These are phyloP conservation scores for Dissophora globulifera DNA, from an alignment of 192 early-diverging fungal genomes.

Conservation along the genomic window DNA sequence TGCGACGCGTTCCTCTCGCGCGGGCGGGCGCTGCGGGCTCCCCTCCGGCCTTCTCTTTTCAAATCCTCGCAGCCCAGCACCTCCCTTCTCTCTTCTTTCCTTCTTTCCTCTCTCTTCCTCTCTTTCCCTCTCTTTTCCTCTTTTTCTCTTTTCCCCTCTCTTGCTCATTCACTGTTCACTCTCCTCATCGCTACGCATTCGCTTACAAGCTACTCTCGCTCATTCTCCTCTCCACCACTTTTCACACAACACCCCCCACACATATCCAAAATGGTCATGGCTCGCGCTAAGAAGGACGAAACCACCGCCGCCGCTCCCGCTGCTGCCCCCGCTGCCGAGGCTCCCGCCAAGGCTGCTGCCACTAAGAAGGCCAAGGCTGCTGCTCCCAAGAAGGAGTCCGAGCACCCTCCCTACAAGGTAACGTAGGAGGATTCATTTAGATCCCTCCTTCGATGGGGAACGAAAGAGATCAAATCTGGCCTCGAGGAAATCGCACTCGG, in stretches of 20 bases:
- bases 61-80: too few species aligned
- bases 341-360: constrained; percentile 40
- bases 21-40: too few species aligned
- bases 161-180: neutral
- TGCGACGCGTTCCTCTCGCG: too few species aligned
- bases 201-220: neutral
- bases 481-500: neutral
- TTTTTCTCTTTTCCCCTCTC: constrained; percentile 6
- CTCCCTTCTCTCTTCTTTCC: constrained; percentile 2
- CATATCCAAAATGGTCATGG: constrained; percentile 29
- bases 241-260: constrained; percentile 2
- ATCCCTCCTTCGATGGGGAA: too few species aligned
- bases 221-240: neutral
- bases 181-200: neutral
- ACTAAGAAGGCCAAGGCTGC: constrained; percentile 53
- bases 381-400: constrained; percentile 53
- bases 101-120: constrained; percentile 3
- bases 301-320: constrained; percentile 34
- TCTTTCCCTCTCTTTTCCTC: constrained; percentile 24
- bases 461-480: neutral
- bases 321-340: constrained; percentile 34
- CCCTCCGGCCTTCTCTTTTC: too few species aligned
- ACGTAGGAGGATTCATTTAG: neutral
- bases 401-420: constrained; percentile 58
- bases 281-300: constrained; percentile 57